phyloP scores from a whole-genome alignment of 179 eudicot genomes.

The Sideroxylon spinosum region DNA sequence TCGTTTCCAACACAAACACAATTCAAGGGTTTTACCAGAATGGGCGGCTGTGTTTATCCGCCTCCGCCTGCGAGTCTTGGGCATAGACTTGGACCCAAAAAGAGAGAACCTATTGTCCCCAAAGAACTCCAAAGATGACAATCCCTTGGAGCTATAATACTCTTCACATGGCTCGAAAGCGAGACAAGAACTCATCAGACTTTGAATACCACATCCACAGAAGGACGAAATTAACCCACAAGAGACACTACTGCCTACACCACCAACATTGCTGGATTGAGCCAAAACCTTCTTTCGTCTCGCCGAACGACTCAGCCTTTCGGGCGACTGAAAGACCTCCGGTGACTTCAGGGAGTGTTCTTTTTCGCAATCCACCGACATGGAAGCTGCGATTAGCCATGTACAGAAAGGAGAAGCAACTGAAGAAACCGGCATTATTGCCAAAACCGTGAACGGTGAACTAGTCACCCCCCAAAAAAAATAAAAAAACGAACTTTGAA shows the following conservation, averaged over 20 bases:
- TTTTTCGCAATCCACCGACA: constrained; percentile 35
- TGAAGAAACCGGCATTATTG: background rate
- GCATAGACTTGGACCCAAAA: constrained; percentile 32
- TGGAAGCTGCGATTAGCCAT: constrained; percentile 62
- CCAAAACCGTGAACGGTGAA: background rate
- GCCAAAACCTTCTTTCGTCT: constrained; percentile 21
- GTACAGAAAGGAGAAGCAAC: constrained; percentile 34
- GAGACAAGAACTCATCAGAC: constrained; percentile 34
- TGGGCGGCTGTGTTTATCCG: constrained; percentile 36
- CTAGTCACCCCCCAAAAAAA: background rate
- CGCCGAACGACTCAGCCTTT: constrained; percentile 15
- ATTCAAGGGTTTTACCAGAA: constrained; percentile 29
- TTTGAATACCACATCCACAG: constrained; percentile 41
- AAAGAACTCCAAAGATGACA: constrained; percentile 18
- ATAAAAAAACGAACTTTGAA: background rate
- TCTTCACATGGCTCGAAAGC: constrained; percentile 46
- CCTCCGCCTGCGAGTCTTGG: constrained; percentile 28
- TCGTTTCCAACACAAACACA: background rate
- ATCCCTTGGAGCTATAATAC: constrained; percentile 27
- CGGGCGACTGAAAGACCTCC: constrained; percentile 10
- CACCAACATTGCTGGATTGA: constrained; percentile 21
- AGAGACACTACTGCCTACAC: background rate
- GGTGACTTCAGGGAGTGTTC: constrained; percentile 16
- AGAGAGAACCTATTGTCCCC: constrained; percentile 29
- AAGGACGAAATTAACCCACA: constrained; percentile 22